A percentile compares a stretch with the other conserved stretches of the same genome.
Conservation (phyloP, 164 flowering plant species). For the Stephania cephalantha region DNA sequence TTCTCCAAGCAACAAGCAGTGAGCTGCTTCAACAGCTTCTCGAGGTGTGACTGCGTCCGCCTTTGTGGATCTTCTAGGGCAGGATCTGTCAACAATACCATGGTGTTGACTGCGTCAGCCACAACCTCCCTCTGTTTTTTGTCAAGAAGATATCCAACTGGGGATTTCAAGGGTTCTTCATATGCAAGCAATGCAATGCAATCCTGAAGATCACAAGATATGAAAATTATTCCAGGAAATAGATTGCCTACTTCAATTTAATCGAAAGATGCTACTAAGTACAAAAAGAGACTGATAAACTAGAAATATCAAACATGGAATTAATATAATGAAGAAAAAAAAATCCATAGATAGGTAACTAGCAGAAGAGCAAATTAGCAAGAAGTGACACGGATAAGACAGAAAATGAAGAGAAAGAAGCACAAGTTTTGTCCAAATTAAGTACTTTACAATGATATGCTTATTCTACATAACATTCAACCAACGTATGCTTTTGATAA, state of each 20-base stretch:
- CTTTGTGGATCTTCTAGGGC: slow-evolving; percentile 37
- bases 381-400: not conserved
- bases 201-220: slow-evolving; percentile 36
- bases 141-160: slow-evolving; percentile 71
- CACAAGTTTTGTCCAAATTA: not conserved
- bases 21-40: slow-evolving; percentile 73
- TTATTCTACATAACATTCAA: not conserved
- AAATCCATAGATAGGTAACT: not conserved
- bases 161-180: slow-evolving; percentile 57
- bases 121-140: slow-evolving; percentile 68
- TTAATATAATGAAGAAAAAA: not conserved
- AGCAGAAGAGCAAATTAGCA: not conserved
- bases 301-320: not conserved
- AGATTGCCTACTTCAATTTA: not conserved
- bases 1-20: slow-evolving; percentile 78
- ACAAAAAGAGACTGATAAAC: no score
- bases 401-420: not conserved
- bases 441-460: not conserved
- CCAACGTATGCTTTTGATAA: not conserved
- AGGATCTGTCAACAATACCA: slow-evolving; percentile 69
- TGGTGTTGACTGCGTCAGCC: slow-evolving; percentile 83
- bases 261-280: not conserved
- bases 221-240: not conserved
- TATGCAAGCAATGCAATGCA: slow-evolving; percentile 87
- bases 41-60: slow-evolving; percentile 66